Percentiles rank a stretch among this genome's conserved stretches.
Evolutionary conservation across 1,139 yeast species (phyloP).

Genomic region (Arxiozyma slooffiae): DNA sequence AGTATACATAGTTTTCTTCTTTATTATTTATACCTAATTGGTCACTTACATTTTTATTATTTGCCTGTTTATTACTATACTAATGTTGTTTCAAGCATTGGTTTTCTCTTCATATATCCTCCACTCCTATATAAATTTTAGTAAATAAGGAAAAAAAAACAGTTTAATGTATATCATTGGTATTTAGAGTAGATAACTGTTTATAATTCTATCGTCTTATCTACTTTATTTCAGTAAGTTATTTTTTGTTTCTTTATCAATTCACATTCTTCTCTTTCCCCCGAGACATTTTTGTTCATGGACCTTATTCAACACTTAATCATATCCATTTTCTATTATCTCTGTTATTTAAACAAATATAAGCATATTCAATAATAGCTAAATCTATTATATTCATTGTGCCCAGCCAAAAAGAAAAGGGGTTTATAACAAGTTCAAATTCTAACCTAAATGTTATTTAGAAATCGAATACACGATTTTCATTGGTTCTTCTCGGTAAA

Average conservation of each 20-base stretch:
- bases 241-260: too few species aligned
- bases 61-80: too few species aligned
- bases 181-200: not conserved
- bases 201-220: not conserved
- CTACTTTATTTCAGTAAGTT: not conserved
- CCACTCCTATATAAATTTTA: too few species aligned
- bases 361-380: not conserved
- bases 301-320: too few species aligned
- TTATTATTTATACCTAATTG: too few species aligned
- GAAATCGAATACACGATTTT: not conserved
- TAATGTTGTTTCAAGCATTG: too few species aligned
- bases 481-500: conserved; percentile 25
- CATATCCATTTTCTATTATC: too few species aligned
- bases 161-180: not conserved
- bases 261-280: not conserved
- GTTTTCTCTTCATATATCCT: not conserved
- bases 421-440: too few species aligned
- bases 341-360: too few species aligned
- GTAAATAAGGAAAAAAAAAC: not conserved
- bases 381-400: not conserved
- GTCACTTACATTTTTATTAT: too few species aligned
- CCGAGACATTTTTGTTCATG: not conserved
- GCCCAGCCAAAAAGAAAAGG: not conserved
- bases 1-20: too few species aligned
- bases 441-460: not conserved